These are phyloP conservation scores for Anaeramoeba ignava DNA, from an alignment of 78 protist genomes.

Conservation along the genomic window DNA sequence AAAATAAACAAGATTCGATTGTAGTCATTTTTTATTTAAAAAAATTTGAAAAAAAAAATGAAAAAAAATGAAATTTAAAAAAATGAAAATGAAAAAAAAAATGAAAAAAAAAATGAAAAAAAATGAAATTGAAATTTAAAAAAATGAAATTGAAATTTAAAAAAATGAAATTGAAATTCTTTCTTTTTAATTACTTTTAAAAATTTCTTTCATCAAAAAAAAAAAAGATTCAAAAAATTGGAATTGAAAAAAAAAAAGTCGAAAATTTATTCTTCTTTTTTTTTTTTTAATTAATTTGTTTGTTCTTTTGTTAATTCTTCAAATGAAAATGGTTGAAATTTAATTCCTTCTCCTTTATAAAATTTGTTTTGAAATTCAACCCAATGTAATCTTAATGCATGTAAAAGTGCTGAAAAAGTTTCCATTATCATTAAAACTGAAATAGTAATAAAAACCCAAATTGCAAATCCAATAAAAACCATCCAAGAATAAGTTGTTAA, in stretches of 20 bases:
- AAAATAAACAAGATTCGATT: too few relatives aligned
- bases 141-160: not conserved
- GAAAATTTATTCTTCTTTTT: too few relatives aligned
- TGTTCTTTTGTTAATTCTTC: not conserved
- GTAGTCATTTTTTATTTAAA: not conserved
- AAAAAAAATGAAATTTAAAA: not conserved
- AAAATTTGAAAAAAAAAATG: not conserved
- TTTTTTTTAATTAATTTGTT: not conserved
- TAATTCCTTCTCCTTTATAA: not conserved
- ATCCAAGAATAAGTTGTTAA: too few relatives aligned
- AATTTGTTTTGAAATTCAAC: conserved; percentile 15
- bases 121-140: not conserved
- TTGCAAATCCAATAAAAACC: conserved; percentile 44
- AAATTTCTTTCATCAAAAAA: too few relatives aligned
- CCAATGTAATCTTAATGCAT: conserved; percentile 99
- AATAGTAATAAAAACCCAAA: conserved; percentile 80
- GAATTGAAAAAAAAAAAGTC: too few relatives aligned
- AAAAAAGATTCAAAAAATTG: too few relatives aligned
- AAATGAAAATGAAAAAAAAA: not conserved
- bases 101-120: not conserved
- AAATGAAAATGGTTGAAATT: conserved; percentile 1
- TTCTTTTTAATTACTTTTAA: too few relatives aligned
- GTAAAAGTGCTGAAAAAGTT: conserved; percentile 95
- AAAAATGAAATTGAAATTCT: not conserved
- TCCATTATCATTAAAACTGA: conserved; percentile 94